phyloP scores from a whole-genome alignment of 257 asterid genomes.

The Salvia rosmarinus region DNA sequence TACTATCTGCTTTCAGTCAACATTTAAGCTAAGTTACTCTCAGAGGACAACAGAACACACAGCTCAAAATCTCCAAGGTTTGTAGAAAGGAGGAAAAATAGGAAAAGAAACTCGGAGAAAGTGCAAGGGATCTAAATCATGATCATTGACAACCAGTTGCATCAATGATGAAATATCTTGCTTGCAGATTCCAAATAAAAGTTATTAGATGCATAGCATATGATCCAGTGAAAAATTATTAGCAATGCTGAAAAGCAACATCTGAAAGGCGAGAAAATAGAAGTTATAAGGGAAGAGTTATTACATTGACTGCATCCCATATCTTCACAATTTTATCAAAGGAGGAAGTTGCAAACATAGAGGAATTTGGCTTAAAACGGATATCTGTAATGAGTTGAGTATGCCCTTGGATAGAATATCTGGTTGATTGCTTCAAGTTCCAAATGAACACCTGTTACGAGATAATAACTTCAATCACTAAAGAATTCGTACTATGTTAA shows the following conservation, averaged over 20 bases:
- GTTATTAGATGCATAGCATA: not conserved
- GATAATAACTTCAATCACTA: conserved; percentile 1
- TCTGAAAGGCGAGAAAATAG: not conserved
- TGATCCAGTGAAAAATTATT: not conserved
- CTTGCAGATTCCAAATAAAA: not conserved
- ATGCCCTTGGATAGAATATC: conserved; percentile 33
- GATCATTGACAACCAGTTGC: not conserved
- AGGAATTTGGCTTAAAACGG: conserved; percentile 49
- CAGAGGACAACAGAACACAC: not conserved
- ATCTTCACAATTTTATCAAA: conserved; percentile 48
- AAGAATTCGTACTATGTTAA: not conserved
- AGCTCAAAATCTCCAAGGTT: not conserved
- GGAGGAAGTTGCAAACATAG: conserved; percentile 54
- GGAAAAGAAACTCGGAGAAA: not conserved
- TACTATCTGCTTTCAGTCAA: not conserved
- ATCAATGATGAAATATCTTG: conserved; percentile 3
- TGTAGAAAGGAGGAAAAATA: not conserved
- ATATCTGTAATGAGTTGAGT: conserved; percentile 48
- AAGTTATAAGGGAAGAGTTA: not conserved
- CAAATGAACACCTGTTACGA: conserved; percentile 45
- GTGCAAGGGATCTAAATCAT: not conserved
- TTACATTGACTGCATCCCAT: conserved; percentile 55
- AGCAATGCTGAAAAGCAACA: not conserved
- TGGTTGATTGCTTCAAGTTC: conserved; percentile 30
- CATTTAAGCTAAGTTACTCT: not conserved